Base-by-base conservation (phyloP, 805 yeast species). In the Myxozyma sirexii region DNA sequence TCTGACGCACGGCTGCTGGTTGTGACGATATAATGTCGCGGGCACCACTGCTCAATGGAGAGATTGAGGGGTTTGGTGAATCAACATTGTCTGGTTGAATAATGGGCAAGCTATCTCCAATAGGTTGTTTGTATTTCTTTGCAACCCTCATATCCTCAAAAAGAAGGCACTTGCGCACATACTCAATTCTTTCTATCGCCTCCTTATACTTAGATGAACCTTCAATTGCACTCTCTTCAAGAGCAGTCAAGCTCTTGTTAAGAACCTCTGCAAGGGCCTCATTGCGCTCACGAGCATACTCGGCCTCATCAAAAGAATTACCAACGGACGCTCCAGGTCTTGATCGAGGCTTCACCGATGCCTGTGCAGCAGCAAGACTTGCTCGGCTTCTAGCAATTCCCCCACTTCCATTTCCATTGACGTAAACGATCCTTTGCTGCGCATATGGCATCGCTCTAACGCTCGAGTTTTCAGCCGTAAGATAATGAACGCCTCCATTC, bases 141-240 rank as follows among this genome's bases (percentile, higher is more conserved):
- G 46, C 43, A 21, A 59, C 48, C 19, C 27, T 33, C 51, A 62
- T 52, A 39, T 62, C 56, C 26, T 62, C 65, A 42, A 62, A 62
- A 7, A 59, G 48, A 42, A 62, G 42, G 26, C 64, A 60, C 21
- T 56, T 55, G 26, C 50, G 46, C 12, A 60, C 63, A 24, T 45
- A 60, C 26, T 60, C 63, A 10, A 62, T 52, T 19, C 65, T 37
- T 10, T 38, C 58, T 7, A 62, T 1, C 1, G 65, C 65, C 26
- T 51, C 61, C 21, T 45, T 51, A 39, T 13, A 42, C 27, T 17
- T 21, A 6, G 37, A 7, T 3, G 39, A 10, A 48, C 38, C 26
- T 57, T 49, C 41, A 4, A 15, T 41, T 17, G 26, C 24, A 1
- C 17, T 21, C 7, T 38, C 37, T 15, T 47, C 45, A 4, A 26